A percentile compares a stretch with the other conserved stretches of the same genome.
Conservation (phyloP, 2,329 filamentous ascomycete genomes). For the Diaporthe sp. region DNA sequence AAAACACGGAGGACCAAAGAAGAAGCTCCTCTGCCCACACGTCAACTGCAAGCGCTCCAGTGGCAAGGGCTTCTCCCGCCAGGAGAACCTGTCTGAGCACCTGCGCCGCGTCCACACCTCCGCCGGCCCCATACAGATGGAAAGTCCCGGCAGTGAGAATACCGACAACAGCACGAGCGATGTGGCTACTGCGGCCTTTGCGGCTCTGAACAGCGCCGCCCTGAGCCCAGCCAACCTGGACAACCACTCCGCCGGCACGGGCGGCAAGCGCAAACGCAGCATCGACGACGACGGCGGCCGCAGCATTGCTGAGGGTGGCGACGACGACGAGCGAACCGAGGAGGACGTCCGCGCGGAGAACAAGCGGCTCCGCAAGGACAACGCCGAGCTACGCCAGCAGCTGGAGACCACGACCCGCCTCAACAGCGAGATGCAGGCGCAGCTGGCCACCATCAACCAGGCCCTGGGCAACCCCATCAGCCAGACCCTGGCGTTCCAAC, state of each 20-base stretch:
- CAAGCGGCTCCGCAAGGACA: constrained; percentile 76
- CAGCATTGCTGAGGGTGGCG: neutral
- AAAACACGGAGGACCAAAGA: constrained; percentile 90
- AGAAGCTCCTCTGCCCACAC: constrained; percentile 88
- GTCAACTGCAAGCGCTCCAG: constrained; percentile 89
- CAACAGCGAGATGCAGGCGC: constrained; percentile 62
- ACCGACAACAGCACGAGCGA: constrained; percentile 64
- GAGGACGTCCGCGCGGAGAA: constrained; percentile 73
- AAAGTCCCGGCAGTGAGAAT: constrained; percentile 51
- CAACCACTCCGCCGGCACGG: constrained; percentile 45
- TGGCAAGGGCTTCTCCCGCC: constrained; percentile 90
- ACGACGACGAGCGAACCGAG: constrained; percentile 46
- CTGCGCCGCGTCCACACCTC: constrained; percentile 86
- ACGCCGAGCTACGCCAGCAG: constrained; percentile 69
- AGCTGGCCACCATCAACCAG: constrained; percentile 62
- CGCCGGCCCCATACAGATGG: constrained; percentile 46
- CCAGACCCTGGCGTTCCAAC: constrained; percentile 34
- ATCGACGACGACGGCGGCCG: constrained; percentile 48
- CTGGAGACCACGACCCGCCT: constrained; percentile 64
- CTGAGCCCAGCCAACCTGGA: constrained; percentile 27
- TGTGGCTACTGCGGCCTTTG: constrained; percentile 49
- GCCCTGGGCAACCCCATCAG: constrained; percentile 47
- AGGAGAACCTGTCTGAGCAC: constrained; percentile 96
- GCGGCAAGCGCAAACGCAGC: constrained; percentile 62
- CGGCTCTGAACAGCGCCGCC: constrained; percentile 16